A percentile compares a stretch with the other conserved stretches of the same genome.
Evolutionary conservation across 768 basidiomycete species (phyloP).

Genomic region (Gyrodon lividus): DNA sequence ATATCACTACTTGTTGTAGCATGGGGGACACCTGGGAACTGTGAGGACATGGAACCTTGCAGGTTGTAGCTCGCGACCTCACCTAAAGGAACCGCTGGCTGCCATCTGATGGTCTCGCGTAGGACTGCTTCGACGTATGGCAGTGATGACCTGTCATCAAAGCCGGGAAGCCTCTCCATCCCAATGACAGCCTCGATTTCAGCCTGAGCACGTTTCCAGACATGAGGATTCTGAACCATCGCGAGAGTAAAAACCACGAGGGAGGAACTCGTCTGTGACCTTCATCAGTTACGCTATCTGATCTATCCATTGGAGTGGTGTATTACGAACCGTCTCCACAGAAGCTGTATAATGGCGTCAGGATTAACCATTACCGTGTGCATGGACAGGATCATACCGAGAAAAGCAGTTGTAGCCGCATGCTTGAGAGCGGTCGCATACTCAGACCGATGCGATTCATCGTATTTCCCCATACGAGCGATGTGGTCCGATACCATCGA

Average conservation of each 20-base stretch:
- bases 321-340: constrained; percentile 7
- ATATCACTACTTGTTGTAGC: constrained; percentile 35
- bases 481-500: constrained; percentile 17
- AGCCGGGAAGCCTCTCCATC: constrained; percentile 6
- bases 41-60: background rate
- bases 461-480: constrained; percentile 8
- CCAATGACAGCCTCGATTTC: constrained; percentile 11
- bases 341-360: background rate
- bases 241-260: constrained; percentile 11
- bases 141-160: constrained; percentile 5
- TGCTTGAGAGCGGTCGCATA: constrained; percentile 19
- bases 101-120: constrained; percentile 12
- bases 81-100: constrained; percentile 10
- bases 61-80: background rate
- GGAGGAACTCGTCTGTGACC: background rate
- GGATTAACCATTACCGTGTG: background rate
- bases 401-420: constrained; percentile 10
- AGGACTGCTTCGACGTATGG: constrained; percentile 14
- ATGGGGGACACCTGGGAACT: constrained; percentile 17
- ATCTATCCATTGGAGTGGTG: background rate
- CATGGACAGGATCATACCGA: constrained; percentile 6
- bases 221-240: constrained; percentile 12
- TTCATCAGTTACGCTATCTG: background rate
- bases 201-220: constrained; percentile 10
- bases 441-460: background rate